Conservation (phyloP, 345 rosid species). For the Acer saccharum region DNA sequence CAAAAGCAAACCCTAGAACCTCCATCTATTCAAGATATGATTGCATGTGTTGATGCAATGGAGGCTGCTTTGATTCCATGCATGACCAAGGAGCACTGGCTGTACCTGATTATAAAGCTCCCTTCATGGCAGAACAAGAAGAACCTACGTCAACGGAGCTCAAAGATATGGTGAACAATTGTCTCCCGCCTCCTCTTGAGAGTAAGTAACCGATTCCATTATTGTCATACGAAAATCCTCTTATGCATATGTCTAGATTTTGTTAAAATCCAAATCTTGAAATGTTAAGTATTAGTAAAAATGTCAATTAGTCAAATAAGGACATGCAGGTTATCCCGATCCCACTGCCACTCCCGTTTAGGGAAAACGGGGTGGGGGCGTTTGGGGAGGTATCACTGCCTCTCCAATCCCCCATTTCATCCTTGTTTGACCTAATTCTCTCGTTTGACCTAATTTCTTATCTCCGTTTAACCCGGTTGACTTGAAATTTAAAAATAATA, state of each 20-base stretch:
- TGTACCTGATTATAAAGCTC: background rate
- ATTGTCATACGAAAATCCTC: background rate
- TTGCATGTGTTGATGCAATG: background rate
- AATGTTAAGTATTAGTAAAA: background rate
- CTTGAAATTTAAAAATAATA: no score
- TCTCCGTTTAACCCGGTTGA: no score
- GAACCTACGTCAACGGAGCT: background rate
- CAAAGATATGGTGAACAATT: background rate
- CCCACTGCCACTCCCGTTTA: no score
- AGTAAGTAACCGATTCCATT: background rate
- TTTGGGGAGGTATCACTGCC: no score
- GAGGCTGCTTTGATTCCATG: slow-evolving; percentile 7
- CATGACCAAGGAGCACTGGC: background rate
- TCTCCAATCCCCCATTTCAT: no score
- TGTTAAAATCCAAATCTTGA: background rate
- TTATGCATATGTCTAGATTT: background rate
- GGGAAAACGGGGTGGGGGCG: no score
- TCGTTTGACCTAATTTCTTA: no score
- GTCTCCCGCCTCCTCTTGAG: background rate
- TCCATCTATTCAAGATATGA: background rate
- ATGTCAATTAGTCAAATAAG: no score
- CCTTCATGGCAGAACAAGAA: background rate
- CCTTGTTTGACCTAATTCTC: no score
- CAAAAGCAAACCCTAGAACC: background rate
- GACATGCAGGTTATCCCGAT: no score